Base-by-base conservation (phyloP, 2,329 filamentous ascomycete species). In the Aspergillus tamarii region DNA sequence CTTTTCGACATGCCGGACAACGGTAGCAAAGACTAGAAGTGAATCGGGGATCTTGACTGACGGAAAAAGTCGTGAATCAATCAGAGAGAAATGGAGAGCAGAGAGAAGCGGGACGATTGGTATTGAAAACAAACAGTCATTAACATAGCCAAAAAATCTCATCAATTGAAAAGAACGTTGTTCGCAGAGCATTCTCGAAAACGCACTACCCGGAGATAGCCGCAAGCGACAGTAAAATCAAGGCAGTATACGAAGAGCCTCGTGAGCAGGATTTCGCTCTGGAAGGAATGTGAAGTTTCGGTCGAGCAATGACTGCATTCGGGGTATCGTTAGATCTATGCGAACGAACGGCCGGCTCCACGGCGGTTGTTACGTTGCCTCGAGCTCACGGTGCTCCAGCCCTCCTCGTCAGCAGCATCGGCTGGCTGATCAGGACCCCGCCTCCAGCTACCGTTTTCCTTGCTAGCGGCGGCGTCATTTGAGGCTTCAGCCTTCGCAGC, bases 401-500 rank as follows among this genome's bases (percentile, higher is more conserved):
- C 81, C 60, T 82, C 81, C 56, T 82, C 78, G 54, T 83, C 80
- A 46, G 73, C 73, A 59, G 73, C 69, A 64, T 70, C 69, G 21
- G 75, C 69, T 54, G 75, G 67, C 39, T 73, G 69, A 57, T 74
- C 70, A 56, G 76, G 70, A 36, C 70, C 70, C 53, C 69, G 73
- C 67, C 80, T 76, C 81, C 79, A 82, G 69, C 72, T 78, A 53
- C 83, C 75, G 67, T 81, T 74, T 68, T 73, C 73, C 70, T 78
- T 74, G 74, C 66, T 69, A 32, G 76, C 79, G 48, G 84, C 80
- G 56, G 85, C 77, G 71, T 88, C 84, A 70, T 86, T 84, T 32
- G 86, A 82, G 76, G 81, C 80, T 66, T 85, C 83, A 46, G 83
- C 80, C 46, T 80, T 69, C 45, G 80, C 79, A 53, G 83, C 80